phyloP scores from a whole-genome alignment of 2,329 filamentous ascomycete genomes.

The Talaromyces sp. region DNA sequence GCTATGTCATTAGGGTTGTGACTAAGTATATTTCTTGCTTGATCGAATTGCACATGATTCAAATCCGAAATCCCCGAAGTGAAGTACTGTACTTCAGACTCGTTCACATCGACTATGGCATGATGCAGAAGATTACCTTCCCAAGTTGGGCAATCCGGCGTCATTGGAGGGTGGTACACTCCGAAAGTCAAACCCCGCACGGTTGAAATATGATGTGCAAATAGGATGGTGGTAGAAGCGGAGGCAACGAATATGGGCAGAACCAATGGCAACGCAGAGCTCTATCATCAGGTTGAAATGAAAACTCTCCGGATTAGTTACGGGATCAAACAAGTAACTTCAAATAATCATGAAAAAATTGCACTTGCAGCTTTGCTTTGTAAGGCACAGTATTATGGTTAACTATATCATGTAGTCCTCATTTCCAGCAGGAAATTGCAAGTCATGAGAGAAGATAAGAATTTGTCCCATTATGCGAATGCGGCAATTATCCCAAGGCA shows the following conservation, averaged over 20 bases:
- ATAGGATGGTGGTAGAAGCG: not conserved
- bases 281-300: not conserved
- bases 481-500: too few relatives aligned
- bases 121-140: not conserved
- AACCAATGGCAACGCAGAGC: not conserved
- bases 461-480: too few relatives aligned
- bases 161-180: not conserved
- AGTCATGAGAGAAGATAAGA: too few relatives aligned
- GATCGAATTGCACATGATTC: not conserved
- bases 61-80: not conserved
- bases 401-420: not conserved
- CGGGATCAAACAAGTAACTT: not conserved
- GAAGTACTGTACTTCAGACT: not conserved
- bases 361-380: too few relatives aligned
- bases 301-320: not conserved
- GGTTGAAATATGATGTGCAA: not conserved
- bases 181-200: constrained; percentile 2
- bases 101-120: not conserved
- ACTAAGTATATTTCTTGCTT: not conserved
- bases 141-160: not conserved
- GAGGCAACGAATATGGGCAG: not conserved
- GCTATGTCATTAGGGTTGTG: not conserved
- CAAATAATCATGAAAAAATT: too few relatives aligned
- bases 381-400: not conserved
- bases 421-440: not conserved